Conservation (phyloP, 2,329 filamentous ascomycete species). For the Phialophora verrucosa region DNA sequence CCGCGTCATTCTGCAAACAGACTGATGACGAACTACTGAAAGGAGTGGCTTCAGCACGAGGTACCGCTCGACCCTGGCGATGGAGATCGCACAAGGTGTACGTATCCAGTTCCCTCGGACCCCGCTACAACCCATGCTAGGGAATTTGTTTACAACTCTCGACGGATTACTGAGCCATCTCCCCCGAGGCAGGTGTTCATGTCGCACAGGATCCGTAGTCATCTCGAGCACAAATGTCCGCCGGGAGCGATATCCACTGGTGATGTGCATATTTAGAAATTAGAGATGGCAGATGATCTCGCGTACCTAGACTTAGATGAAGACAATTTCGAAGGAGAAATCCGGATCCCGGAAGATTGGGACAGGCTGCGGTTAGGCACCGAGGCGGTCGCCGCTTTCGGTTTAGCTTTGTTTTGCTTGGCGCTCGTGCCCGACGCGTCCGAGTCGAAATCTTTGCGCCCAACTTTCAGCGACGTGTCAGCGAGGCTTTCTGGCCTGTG, state of each 20-base stretch:
- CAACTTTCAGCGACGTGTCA: constrained; percentile 4
- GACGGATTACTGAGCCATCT: background rate
- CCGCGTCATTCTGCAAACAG: background rate
- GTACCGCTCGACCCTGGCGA: background rate
- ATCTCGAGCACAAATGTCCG: background rate
- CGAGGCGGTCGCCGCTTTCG: background rate
- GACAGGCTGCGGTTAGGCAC: constrained; percentile 1
- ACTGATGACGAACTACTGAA: background rate
- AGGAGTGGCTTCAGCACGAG: background rate
- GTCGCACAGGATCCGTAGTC: background rate
- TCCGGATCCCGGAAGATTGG: constrained; percentile 7
- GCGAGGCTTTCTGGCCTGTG: constrained; percentile 1
- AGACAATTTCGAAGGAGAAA: constrained; percentile 1
- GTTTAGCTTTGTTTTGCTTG: constrained; percentile 7
- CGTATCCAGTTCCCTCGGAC: background rate
- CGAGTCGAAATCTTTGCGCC: background rate
- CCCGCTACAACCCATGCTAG: background rate
- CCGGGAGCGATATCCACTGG: background rate
- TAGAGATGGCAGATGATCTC: background rate
- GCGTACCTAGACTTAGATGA: background rate
- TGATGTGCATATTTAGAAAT: background rate
- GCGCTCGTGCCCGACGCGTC: constrained; percentile 5
- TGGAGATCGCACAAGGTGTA: background rate
- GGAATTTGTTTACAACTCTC: background rate
- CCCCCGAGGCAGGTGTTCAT: background rate